A percentile compares a stretch with the other conserved stretches of the same genome.
Evolutionary conservation across 768 basidiomycete genomes (phyloP).

Genomic region (Coprinellus aureogranulatus): DNA sequence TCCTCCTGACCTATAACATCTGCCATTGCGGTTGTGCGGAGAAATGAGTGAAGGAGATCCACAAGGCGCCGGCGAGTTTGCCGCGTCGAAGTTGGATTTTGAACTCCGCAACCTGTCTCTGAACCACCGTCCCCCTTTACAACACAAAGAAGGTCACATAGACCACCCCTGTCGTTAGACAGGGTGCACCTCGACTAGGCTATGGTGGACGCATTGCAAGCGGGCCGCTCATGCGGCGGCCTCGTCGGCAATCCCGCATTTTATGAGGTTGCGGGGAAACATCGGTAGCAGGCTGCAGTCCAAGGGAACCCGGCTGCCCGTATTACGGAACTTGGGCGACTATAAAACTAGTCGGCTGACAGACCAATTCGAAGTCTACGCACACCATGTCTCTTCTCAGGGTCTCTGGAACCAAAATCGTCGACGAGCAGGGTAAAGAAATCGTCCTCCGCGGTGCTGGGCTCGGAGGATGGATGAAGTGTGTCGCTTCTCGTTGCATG

Average conservation of each 20-base stretch:
- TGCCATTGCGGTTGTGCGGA: not conserved
- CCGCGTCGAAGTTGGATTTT: no score
- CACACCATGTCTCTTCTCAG: conserved; percentile 48
- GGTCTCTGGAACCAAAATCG: conserved; percentile 58
- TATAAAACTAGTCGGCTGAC: not conserved
- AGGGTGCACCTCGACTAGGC: no score
- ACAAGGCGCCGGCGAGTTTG: no score
- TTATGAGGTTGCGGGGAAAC: not conserved
- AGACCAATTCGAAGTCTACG: not conserved
- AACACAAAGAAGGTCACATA: no score
- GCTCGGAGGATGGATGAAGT: conserved; percentile 83
- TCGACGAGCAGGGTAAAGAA: conserved; percentile 54
- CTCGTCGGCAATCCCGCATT: not conserved
- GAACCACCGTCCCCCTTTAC: no score
- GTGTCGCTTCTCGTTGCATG: conserved; percentile 23
- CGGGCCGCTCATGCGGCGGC: not conserved
- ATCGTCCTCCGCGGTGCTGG: conserved; percentile 69
- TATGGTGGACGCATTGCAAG: not conserved
- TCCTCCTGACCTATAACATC: not conserved
- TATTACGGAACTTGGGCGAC: not conserved
- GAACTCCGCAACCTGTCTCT: no score
- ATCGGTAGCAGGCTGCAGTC: no score
- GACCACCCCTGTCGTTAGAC: no score
- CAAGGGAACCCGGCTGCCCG: not conserved
- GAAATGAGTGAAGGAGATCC: conserved; percentile 1